Base-by-base conservation (phyloP, 2,329 filamentous ascomycete genomes). In the Lithohypha guttulata region DNA sequence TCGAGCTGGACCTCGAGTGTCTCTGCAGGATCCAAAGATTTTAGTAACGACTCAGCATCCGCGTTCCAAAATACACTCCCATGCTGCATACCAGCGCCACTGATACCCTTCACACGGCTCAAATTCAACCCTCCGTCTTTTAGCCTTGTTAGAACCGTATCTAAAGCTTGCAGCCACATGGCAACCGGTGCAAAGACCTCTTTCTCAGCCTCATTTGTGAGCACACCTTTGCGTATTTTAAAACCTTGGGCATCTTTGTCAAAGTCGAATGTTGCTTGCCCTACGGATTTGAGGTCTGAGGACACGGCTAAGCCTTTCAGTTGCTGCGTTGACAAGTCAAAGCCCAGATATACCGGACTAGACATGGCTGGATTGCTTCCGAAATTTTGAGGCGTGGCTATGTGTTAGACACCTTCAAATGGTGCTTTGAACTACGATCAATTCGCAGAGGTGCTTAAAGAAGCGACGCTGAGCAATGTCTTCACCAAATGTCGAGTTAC, bases 281-380 rank as follows among this genome's bases (percentile, higher is more conserved):
- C 75, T 11, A 83, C 68, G 35, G 91, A 80, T 52, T 81, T 81
- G 47, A 96, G 77, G 51, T 85, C 73, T 3, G 86, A 84, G 41
- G 80, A 76, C 49, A 96, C 82, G 36, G 91, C 81, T 49, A 96
- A 79, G 50, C 84, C 87, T 73, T 98, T 96, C 42, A 96, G 73
- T 60, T 96, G 89, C 62, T 96, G 91, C 42, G 91, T 96, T 29
- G 87, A 95, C 44, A 96, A 79, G 64, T 98, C 91, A 60, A 96
- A 87, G 44, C 91, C 91, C 55, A 94, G 70, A 58, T 93, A 94
- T 45, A 93, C 67, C 13, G 82, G 79, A 21, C 65, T 69, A 45
- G 60, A 51, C 60, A 66, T 65, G 30, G 41, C 55, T 42, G 39
- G 15, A n/a, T n/a, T n/a, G n/a, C n/a, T n/a, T n/a, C 9, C 15